Percentiles rank a stretch among this genome's conserved stretches.
Conservation (phyloP, 2,329 filamentous ascomycete genomes). For the Hypoxylon sp. region DNA sequence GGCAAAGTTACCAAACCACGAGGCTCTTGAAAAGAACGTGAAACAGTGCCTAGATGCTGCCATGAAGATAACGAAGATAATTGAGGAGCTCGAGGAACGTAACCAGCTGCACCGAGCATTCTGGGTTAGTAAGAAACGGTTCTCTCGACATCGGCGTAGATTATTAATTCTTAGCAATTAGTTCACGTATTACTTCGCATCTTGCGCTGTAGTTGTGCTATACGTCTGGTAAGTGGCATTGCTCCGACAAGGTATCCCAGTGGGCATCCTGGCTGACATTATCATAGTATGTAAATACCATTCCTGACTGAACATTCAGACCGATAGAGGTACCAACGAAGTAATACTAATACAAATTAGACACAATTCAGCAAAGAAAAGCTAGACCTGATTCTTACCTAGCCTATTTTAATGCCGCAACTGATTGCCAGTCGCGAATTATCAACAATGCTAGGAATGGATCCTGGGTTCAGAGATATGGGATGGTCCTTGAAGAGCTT, state of each 20-base stretch:
- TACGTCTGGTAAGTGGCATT: slow-evolving; percentile 55
- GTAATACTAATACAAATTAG: neutral
- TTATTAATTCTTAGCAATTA: slow-evolving; percentile 18
- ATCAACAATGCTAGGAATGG: slow-evolving; percentile 56
- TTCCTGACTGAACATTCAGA: neutral
- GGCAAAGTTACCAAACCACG: slow-evolving; percentile 26
- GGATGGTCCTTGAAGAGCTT: slow-evolving; percentile 55
- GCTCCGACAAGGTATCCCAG: neutral
- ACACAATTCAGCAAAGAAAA: slow-evolving; percentile 58
- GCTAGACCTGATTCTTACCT: slow-evolving; percentile 50
- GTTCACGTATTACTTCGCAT: slow-evolving; percentile 61
- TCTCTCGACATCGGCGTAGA: neutral
- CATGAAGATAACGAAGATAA: slow-evolving; percentile 56
- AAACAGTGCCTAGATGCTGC: slow-evolving; percentile 58
- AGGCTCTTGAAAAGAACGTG: slow-evolving; percentile 50
- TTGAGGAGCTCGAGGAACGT: slow-evolving; percentile 57
- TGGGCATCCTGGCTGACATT: neutral
- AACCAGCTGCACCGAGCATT: slow-evolving; percentile 59
- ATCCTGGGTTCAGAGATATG: slow-evolving; percentile 60
- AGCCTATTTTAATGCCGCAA: slow-evolving; percentile 56
- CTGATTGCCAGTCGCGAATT: slow-evolving; percentile 59
- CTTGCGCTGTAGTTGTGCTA: slow-evolving; percentile 61
- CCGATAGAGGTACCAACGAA: neutral
- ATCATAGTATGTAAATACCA: slow-evolving; percentile 9
- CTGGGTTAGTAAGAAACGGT: slow-evolving; percentile 54